These are phyloP conservation scores for Fraxinus sp. DNA, from an alignment of 305 asterid genomes.

Conservation along the genomic window DNA sequence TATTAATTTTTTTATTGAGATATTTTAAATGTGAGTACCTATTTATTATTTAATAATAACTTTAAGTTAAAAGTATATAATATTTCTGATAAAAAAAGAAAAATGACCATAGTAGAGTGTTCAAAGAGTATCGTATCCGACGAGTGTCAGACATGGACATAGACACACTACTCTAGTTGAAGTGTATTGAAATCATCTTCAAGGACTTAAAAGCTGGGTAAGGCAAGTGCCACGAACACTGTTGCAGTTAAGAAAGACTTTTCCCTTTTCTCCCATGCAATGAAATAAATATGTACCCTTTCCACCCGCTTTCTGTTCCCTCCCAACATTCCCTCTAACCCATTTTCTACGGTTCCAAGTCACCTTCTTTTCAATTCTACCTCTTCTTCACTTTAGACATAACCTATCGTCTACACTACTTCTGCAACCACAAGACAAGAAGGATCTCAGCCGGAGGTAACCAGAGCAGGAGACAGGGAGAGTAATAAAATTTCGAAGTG, in stretches of 20 bases:
- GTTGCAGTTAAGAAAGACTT: too few relatives aligned
- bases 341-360: not conserved
- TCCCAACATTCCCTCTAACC: not conserved
- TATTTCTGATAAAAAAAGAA: not conserved
- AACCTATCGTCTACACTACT: not conserved
- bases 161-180: not conserved
- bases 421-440: not conserved
- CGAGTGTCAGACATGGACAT: not conserved
- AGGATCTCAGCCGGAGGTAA: not conserved
- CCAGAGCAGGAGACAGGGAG: not conserved
- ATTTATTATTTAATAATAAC: too few relatives aligned
- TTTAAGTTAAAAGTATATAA: not conserved
- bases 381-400: not conserved
- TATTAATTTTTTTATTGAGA: too few relatives aligned
- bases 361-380: not conserved
- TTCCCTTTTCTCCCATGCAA: too few relatives aligned
- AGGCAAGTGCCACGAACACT: too few relatives aligned
- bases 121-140: not conserved
- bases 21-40: too few relatives aligned
- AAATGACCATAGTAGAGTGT: not conserved
- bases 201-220: too few relatives aligned
- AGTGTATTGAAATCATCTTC: too few relatives aligned
- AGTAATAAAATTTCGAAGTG: not conserved
- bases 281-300: not conserved
- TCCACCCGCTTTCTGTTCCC: not conserved